Evolutionary conservation across 1,139 yeast genomes (phyloP).

Genomic region (Candida mesenterica): DNA sequence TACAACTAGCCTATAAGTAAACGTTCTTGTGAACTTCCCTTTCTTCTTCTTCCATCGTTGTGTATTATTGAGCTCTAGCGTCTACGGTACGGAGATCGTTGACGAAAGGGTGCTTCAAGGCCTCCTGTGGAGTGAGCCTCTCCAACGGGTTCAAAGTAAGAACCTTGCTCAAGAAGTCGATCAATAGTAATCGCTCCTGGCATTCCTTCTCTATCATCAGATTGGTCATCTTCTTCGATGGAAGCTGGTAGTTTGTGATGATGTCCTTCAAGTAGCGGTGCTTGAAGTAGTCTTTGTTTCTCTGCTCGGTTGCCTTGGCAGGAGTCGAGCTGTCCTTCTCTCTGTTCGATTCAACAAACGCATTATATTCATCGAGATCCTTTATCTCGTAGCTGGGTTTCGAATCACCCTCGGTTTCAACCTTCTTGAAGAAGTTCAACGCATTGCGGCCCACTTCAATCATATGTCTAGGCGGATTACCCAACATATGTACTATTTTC

Average conservation of each 20-base stretch:
- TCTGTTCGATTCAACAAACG: conserved; percentile 29
- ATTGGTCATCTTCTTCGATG: conserved; percentile 69
- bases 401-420: conserved; percentile 21
- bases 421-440: conserved; percentile 61
- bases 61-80: background rate
- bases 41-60: background rate
- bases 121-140: conserved; percentile 96
- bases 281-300: conserved; percentile 81
- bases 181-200: conserved; percentile 65
- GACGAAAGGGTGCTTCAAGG: conserved; percentile 86
- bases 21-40: too few species aligned
- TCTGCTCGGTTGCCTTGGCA: conserved; percentile 54
- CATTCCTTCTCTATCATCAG: conserved; percentile 66
- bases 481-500: conserved; percentile 80
- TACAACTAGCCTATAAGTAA: too few species aligned
- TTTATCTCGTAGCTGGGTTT: conserved; percentile 35
- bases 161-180: conserved; percentile 77
- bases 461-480: conserved; percentile 94
- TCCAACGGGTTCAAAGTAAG: conserved; percentile 87
- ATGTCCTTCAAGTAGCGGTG: conserved; percentile 73
- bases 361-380: conserved; percentile 37
- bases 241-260: conserved; percentile 69
- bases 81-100: conserved; percentile 23
- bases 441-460: conserved; percentile 91
- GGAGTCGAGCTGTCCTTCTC: conserved; percentile 29